Percentiles rank a stretch among this genome's conserved stretches.
Conservation (phyloP, 225 moss, liverwort and hornwort genomes). For the Polytrichum commune region DNA sequence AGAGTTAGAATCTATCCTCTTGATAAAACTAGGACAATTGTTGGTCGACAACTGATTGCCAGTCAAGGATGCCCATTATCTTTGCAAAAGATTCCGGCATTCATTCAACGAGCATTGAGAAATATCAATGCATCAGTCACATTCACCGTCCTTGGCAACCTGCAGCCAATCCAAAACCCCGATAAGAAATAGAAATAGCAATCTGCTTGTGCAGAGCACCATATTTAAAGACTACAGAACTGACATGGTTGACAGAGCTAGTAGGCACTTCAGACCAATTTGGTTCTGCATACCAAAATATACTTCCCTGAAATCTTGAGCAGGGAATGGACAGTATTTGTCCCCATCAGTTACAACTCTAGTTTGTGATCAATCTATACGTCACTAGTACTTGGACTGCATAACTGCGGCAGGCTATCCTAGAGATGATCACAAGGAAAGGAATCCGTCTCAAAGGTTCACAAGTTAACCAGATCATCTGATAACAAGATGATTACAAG, state of each 20-base stretch:
- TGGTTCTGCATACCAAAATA: background rate
- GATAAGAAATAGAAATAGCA: background rate
- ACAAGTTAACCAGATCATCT: too few relatives aligned
- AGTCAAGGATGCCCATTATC: slow-evolving; percentile 15
- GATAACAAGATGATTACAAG: background rate
- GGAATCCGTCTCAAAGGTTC: too few relatives aligned
- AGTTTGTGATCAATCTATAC: too few relatives aligned
- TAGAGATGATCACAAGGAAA: background rate
- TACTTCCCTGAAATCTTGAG: too few relatives aligned
- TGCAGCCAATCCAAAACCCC: slow-evolving; percentile 19
- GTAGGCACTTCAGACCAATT: background rate
- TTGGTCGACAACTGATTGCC: background rate
- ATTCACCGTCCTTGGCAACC: slow-evolving; percentile 21
- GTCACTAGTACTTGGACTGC: too few relatives aligned
- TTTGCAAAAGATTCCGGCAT: slow-evolving; percentile 4
- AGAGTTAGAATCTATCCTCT: slow-evolving; percentile 3
- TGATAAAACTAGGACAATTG: slow-evolving; percentile 16
- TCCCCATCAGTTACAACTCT: too few relatives aligned
- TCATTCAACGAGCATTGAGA: background rate
- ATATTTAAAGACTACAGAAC: background rate
- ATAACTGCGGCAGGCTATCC: too few relatives aligned
- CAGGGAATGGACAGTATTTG: too few relatives aligned
- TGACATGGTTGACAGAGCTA: background rate
- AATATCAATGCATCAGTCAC: slow-evolving; percentile 24
- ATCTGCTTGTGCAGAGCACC: too few relatives aligned